Conservation (phyloP, 2,329 filamentous ascomycete genomes). For the Clarireedia paspali region DNA sequence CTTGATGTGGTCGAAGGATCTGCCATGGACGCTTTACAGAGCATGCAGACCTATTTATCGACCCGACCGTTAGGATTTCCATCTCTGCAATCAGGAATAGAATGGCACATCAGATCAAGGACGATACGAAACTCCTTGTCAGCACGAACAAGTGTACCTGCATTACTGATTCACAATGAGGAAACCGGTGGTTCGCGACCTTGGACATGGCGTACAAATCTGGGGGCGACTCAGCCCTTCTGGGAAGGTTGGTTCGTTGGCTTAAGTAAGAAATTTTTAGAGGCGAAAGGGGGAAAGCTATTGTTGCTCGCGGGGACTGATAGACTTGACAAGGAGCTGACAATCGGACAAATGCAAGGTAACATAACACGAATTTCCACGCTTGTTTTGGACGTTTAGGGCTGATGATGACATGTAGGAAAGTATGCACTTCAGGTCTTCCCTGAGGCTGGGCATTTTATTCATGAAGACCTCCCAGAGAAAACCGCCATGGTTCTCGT, state of each 20-base stretch:
- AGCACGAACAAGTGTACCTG: constrained; percentile 82
- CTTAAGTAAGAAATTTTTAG: constrained; percentile 80
- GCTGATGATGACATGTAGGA: constrained; percentile 37
- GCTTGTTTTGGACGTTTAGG: not conserved
- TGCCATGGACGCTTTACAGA: constrained; percentile 87
- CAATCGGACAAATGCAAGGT: constrained; percentile 97
- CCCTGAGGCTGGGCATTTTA: constrained; percentile 90
- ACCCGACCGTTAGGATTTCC: constrained; percentile 72
- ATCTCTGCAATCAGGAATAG: constrained; percentile 71
- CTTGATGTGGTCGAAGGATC: constrained; percentile 94
- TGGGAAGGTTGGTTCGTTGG: constrained; percentile 94
- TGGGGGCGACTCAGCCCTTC: constrained; percentile 76
- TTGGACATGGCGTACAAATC: constrained; percentile 82
- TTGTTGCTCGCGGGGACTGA: constrained; percentile 84
- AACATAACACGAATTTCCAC: constrained; percentile 20
- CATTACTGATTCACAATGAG: constrained; percentile 53
- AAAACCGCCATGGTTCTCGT: constrained; percentile 79
- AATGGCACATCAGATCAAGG: constrained; percentile 87
- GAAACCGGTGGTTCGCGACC: constrained; percentile 19
- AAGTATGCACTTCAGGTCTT: constrained; percentile 96
- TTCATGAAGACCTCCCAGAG: constrained; percentile 90
- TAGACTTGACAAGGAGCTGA: constrained; percentile 81
- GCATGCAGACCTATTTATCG: constrained; percentile 87
- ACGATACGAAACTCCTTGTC: constrained; percentile 78
- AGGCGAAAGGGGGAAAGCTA: constrained; percentile 73